Conservation (phyloP, 116 monocot genomes). For the Thalassia testudinum region DNA sequence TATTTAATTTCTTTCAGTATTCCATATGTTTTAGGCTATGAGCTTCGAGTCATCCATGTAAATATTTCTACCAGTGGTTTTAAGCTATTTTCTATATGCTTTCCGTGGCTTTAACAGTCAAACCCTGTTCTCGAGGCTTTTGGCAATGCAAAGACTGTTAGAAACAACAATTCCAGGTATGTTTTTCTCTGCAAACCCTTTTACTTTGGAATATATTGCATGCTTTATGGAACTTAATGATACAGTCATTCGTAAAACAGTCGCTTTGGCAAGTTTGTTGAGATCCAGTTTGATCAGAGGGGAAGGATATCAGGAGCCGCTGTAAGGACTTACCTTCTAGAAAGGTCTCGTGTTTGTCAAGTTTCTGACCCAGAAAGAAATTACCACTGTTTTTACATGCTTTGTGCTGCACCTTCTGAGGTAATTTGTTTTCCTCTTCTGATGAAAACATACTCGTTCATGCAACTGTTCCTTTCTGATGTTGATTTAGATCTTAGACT, state of each 20-base stretch:
- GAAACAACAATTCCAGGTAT: slow-evolving; percentile 88
- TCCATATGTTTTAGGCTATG: no score
- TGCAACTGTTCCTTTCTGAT: no score
- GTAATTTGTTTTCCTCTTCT: slow-evolving; percentile 12
- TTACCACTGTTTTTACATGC: slow-evolving; percentile 91
- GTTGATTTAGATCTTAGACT: no score
- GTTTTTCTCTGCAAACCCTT: neutral
- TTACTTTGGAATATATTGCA: neutral
- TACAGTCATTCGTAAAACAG: slow-evolving; percentile 14
- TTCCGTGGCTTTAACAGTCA: slow-evolving; percentile 29
- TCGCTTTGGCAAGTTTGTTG: slow-evolving; percentile 92
- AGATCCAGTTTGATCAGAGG: slow-evolving; percentile 71
- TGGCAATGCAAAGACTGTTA: slow-evolving; percentile 92
- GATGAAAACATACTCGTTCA: no score
- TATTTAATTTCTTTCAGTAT: no score
- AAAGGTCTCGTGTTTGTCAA: slow-evolving; percentile 91
- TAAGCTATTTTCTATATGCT: neutral
- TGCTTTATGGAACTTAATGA: neutral
- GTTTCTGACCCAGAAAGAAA: slow-evolving; percentile 84
- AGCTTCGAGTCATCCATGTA: no score
- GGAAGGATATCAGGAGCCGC: slow-evolving; percentile 85
- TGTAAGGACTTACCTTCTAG: slow-evolving; percentile 78
- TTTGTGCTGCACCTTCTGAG: slow-evolving; percentile 75
- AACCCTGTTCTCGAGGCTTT: slow-evolving; percentile 96
- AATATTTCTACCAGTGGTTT: no score